phyloP scores from a whole-genome alignment of 140 eudicot species.

The Stevia rebaudiana region DNA sequence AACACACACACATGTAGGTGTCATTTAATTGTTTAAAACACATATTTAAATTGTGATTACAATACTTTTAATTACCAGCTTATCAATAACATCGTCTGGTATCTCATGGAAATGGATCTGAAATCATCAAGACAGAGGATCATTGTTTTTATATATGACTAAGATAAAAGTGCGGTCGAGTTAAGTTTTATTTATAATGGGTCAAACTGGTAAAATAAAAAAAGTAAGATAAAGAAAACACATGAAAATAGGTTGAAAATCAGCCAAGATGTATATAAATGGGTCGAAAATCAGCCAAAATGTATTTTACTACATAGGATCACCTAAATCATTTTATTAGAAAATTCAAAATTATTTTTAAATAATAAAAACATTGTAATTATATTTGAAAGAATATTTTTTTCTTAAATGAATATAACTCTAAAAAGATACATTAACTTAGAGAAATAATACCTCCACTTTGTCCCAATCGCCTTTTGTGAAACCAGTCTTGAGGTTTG shows the following conservation, averaged over 20 bases:
- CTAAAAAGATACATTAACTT: neutral
- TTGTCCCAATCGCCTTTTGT: conserved; percentile 74
- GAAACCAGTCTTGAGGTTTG: conserved; percentile 63
- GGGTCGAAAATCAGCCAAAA: neutral
- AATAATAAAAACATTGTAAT: neutral
- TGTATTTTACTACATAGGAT: neutral
- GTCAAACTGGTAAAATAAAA: neutral
- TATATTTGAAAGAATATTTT: no score
- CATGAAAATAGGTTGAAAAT: no score
- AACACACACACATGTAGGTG: neutral
- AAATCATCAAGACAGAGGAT: conserved; percentile 19
- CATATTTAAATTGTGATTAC: neutral
- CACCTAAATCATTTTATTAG: neutral
- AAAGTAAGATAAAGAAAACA: neutral
- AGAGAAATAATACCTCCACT: conserved; percentile 61
- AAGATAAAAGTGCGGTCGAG: neutral
- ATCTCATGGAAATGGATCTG: conserved; percentile 85
- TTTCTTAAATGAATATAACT: no score
- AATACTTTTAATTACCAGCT: conserved; percentile 47
- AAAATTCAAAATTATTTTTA: neutral
- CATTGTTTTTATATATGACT: no score
- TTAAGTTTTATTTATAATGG: neutral
- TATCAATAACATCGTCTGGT: conserved; percentile 59
- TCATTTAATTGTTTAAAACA: neutral
- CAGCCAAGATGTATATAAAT: no score